These are phyloP conservation scores for Westerdykella ornata DNA, from an alignment of 2,329 filamentous ascomycete genomes.

Conservation along the genomic window DNA sequence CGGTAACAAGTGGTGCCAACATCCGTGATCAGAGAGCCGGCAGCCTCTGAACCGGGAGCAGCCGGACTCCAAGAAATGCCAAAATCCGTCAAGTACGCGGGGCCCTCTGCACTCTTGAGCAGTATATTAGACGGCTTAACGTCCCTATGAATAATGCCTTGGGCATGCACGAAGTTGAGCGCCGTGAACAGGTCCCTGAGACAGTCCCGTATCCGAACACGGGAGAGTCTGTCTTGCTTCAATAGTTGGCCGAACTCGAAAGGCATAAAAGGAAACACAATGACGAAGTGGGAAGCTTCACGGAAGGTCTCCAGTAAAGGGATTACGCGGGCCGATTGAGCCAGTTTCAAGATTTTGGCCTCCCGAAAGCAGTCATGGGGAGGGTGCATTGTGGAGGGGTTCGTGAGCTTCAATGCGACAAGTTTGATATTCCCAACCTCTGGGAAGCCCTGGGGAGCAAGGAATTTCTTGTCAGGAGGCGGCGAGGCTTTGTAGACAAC, in stretches of 20 bases:
- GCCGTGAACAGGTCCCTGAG: slow-evolving; percentile 65
- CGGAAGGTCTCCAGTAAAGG: slow-evolving; percentile 65
- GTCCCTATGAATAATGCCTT: slow-evolving; percentile 84
- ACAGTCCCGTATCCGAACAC: slow-evolving; percentile 42
- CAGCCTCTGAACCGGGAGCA: slow-evolving; percentile 53
- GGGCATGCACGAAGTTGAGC: slow-evolving; percentile 62
- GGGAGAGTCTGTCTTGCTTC: slow-evolving; percentile 38
- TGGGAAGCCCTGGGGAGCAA: slow-evolving; percentile 22
- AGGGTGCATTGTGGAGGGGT: slow-evolving; percentile 61
- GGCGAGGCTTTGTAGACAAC: slow-evolving; percentile 66
- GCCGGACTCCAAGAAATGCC: slow-evolving; percentile 78
- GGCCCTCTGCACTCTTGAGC: slow-evolving; percentile 58
- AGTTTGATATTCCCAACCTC: too few relatives aligned
- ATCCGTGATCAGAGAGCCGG: slow-evolving; percentile 72
- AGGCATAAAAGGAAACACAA: slow-evolving; percentile 80
- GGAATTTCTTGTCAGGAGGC: slow-evolving; percentile 31
- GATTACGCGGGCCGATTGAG: slow-evolving; percentile 56
- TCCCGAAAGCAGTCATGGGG: slow-evolving; percentile 82
- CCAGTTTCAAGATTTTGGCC: slow-evolving; percentile 60
- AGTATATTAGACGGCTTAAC: slow-evolving; percentile 89
- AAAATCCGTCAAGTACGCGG: slow-evolving; percentile 81
- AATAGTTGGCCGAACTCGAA: slow-evolving; percentile 66
- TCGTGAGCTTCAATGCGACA: slow-evolving; percentile 80
- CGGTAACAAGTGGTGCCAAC: slow-evolving; percentile 90
- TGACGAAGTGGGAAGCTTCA: slow-evolving; percentile 62